Base-by-base conservation (phyloP, 495 filamentous ascomycete species). In the Penicillium fimorum region DNA sequence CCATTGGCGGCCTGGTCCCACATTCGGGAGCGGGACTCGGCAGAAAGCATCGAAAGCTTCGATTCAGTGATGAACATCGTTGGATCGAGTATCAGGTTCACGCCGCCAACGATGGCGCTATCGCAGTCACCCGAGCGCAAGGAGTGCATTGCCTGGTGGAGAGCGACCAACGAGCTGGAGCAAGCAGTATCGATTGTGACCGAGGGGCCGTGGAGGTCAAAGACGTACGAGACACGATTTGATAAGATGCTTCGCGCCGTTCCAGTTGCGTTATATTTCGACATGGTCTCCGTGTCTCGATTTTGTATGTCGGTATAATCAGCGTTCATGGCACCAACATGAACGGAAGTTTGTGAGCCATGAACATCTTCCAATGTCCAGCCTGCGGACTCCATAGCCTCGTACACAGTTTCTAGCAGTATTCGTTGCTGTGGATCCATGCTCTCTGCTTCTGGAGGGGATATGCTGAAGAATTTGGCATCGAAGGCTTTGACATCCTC, bases 181-280 rank as follows among this genome's bases (percentile, higher is more conserved):
- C 78, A 77, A 4, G 69, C 75, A 0, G 73, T 71, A 46, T 79
- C 71, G 2, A 78, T 37, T 5, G 61, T 66, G 27, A 72, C 62
- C 15, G 49, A 61, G 0, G 75, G 71, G 0, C 76, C 75, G n/a
- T 53, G 29, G 10, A 66, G 54, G 56, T 76, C 66, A 32, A 76
- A 67, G 7, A 62, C 60, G 44, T 74, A 73, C 0, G 70, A 76
- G 11, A 78, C 58, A 6, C 76, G 68, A 33, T 73, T 76, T 0
- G 70, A 57, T 1, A 71, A 17, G 9, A 68, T 77, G 0, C 70
- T 63, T 0, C 59, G 55, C 1, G 67, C 69, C 0, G 70, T 73
- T 0, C 82, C 81, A 8, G 77, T 81, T 5, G 63, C 60, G 3
- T 67, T 64, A 52, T 80, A 76, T 43, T 54, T 57, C 10, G 70